A percentile compares a stretch with the other conserved stretches of the same genome.
Evolutionary conservation across 306 rosid genomes (phyloP).

Genomic region (Lagenaria siceraria): DNA sequence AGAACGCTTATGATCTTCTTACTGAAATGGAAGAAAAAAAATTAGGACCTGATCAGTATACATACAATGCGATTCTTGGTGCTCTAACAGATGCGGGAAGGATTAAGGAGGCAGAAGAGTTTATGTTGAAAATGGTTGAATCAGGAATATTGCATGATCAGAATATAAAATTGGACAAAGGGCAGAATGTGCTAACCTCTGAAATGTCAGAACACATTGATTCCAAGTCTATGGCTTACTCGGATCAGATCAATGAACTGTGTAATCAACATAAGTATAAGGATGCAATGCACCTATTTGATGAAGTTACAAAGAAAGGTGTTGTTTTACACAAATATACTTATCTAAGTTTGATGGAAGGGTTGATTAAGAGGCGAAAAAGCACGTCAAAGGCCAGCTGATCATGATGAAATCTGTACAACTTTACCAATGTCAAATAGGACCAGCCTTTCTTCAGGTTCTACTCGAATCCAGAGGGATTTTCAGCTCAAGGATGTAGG

Average conservation of each 20-base stretch:
- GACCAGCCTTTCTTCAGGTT: background rate
- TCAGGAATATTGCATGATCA: slow-evolving; percentile 17
- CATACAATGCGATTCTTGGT: slow-evolving; percentile 43
- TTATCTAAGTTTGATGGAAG: slow-evolving; percentile 63
- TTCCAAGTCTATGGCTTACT: slow-evolving; percentile 27
- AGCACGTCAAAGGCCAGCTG: slow-evolving; percentile 32
- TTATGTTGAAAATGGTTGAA: slow-evolving; percentile 40
- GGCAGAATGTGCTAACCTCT: slow-evolving; percentile 14
- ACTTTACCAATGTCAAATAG: background rate
- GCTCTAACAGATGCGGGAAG: slow-evolving; percentile 42
- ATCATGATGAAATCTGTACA: slow-evolving; percentile 2
- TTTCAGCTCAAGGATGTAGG: background rate
- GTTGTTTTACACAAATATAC: slow-evolving; percentile 32
- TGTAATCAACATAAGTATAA: slow-evolving; percentile 60
- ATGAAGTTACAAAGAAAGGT: slow-evolving; percentile 47
- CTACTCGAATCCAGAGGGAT: background rate
- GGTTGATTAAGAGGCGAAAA: slow-evolving; percentile 61
- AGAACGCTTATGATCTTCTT: slow-evolving; percentile 47
- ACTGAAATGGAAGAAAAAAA: slow-evolving; percentile 54
- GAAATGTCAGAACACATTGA: slow-evolving; percentile 29
- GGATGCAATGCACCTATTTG: slow-evolving; percentile 62
- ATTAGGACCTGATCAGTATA: slow-evolving; percentile 49
- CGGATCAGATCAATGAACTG: slow-evolving; percentile 45
- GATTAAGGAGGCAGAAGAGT: slow-evolving; percentile 51
- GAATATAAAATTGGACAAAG: slow-evolving; percentile 13